Base-by-base conservation (phyloP, 2,329 filamentous ascomycete genomes). In the Malbranchea cinnamomea region DNA sequence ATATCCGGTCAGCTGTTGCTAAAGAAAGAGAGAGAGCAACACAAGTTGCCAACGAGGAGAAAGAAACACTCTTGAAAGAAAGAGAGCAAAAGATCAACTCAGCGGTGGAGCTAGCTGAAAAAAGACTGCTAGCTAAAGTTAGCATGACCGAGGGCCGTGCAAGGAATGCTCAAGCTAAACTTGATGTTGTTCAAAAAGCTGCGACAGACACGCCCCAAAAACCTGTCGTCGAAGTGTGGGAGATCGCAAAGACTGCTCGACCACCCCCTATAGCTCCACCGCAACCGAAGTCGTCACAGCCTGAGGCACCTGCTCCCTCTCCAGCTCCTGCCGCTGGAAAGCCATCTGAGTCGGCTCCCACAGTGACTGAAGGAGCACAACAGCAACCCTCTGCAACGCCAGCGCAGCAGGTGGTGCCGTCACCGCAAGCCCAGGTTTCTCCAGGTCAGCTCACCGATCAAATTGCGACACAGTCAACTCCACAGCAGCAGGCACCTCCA, bases 191-290 rank as follows among this genome's bases (percentile, higher is more conserved):
- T 3, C 70, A 84, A 46, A 79, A 73, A 26, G 85, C 87, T 8
- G 83, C 78, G 0, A 67, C 66, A n/a, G 78, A 92, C 27, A 94
- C 85, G 1, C 87, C 87, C 0, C 67, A 87, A 44, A 75, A 74
- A 48, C 72, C 84, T 1, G 83, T 95, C 3, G 70, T 62, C 6
- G 84, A 94, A 53, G 85, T 94, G 0, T 94, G 82, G 80, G 74
- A 78, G 39, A 60, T 80, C 31, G 84, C 78, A 0, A 85, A 87
- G 54, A 62, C 57, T 31, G 68, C 72, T 11, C 31, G 32, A 18
- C 32, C 27, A 14, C 22, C 32, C 11, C 36, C 37, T 10, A 33
- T 34, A 22, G 23, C 26, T 11, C 35, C 30, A 29, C 17, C 35
- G 21, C 35, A 37, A 17, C 30, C 26, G 12, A 4, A 33, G 27